These are phyloP conservation scores for Colletotrichum karsti DNA, from an alignment of 2,329 filamentous ascomycete genomes.

Conservation along the genomic window DNA sequence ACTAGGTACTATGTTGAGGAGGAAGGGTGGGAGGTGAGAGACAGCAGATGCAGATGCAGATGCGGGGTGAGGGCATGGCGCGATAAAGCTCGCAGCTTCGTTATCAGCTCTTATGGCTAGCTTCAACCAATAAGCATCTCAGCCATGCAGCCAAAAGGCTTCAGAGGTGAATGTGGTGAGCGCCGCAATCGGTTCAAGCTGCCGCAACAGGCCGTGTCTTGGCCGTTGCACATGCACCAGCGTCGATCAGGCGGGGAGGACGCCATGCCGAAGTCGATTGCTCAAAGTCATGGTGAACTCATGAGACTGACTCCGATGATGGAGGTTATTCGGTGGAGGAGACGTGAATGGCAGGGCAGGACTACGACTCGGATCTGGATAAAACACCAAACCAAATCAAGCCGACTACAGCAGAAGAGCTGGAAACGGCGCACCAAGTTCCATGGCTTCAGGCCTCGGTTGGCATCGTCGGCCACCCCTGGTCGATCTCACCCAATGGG, in stretches of 20 bases:
- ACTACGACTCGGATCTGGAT: too few species aligned
- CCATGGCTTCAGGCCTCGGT: background rate
- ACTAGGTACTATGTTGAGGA: too few species aligned
- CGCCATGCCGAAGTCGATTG: background rate
- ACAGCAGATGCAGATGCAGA: background rate
- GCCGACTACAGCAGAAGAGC: background rate
- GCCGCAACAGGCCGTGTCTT: background rate
- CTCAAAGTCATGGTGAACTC: background rate
- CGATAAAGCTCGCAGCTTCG: background rate
- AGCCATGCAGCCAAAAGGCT: background rate
- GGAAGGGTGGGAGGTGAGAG: background rate
- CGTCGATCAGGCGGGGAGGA: conserved; percentile 10
- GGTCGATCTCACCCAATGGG: conserved; percentile 9
- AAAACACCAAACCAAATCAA: background rate
- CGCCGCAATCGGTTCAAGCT: conserved; percentile 16
- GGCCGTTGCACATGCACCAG: conserved; percentile 15
- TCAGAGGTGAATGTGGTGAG: background rate
- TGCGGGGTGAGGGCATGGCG: background rate
- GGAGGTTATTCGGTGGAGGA: background rate
- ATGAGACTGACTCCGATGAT: background rate
- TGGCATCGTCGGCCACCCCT: background rate
- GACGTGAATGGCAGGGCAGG: too few species aligned
- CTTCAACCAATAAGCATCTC: background rate
- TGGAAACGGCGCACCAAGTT: background rate
- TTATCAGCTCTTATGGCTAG: background rate